Base-by-base conservation (phyloP, 2,329 filamentous ascomycete genomes). In the Orbilia blumenaviensis region DNA sequence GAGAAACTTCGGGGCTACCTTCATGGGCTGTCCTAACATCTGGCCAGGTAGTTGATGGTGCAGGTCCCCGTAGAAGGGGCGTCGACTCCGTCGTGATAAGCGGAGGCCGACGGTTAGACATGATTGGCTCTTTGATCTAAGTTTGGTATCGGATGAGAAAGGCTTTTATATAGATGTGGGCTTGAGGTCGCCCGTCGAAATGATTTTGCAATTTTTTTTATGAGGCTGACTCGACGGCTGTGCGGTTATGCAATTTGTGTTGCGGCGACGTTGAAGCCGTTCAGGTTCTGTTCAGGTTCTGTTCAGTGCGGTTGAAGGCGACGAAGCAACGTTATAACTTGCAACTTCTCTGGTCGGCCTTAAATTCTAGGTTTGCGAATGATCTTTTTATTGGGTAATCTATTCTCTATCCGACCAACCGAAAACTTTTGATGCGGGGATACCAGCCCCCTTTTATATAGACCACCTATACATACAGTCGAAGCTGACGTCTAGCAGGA, bases 361-460 rank as follows among this genome's bases (percentile, higher is more conserved):
- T 14, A 14, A 50, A 34, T 44, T 38, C 25, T 10, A 12, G 34
- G n/a, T 23, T n/a, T n/a, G 25, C 10, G 7, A 36, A 36, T 23
- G 38, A 42, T 23, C 32, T 8, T 36, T 44, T 36, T 58, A 60
- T 44, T 27, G 32, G 42, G 48, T 38, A 56, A 56, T 25, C 16
- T 56, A 38, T 56, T 29, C 29, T 63, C 56, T 29, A 38, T 66
- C 67, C 60, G 38, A 60, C 27, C 12, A 23, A 21, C 34, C 12
- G 46, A 54, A 36, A 67, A 44, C 38, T 16, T 42, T 34, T 16
- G 42, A 63, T 69, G 72, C 64, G 64, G 64, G 64, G 72, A 64
- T 44, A 66, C 72, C 72, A 69, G 23, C 72, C 64, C 63, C 58
- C 60, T 50, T 56, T 66, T 76, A 69, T 69, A 58, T 60, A 36